phyloP scores from a whole-genome alignment of 2,329 filamentous ascomycete species.

The Cercospora zeae-maydis region DNA sequence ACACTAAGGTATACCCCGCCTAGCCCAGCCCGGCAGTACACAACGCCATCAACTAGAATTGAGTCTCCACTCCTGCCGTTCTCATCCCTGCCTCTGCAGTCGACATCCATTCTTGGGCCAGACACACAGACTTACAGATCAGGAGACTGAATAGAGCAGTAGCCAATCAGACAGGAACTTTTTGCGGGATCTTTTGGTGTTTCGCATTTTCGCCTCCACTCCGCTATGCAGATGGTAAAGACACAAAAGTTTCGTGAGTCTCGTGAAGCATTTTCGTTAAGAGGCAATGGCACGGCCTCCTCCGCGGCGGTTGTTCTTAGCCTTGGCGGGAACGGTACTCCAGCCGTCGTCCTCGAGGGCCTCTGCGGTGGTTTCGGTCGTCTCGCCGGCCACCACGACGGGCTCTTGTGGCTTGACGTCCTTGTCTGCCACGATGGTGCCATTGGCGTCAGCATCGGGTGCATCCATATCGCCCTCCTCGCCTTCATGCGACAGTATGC shows the following conservation, averaged over 20 bases:
- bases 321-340: slow-evolving; percentile 50
- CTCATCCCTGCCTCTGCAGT: neutral
- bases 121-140: neutral
- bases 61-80: neutral
- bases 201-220: neutral
- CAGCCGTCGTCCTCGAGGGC: slow-evolving; percentile 52
- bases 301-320: slow-evolving; percentile 44
- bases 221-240: slow-evolving; percentile 11
- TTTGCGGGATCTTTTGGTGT: neutral
- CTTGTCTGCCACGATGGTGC: slow-evolving; percentile 51
- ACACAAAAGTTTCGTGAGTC: slow-evolving; percentile 6
- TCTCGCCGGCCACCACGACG: slow-evolving; percentile 41
- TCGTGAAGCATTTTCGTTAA: slow-evolving; percentile 24
- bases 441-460: slow-evolving; percentile 49
- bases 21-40: neutral
- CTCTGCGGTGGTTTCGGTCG: slow-evolving; percentile 44
- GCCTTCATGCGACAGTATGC: slow-evolving; percentile 47
- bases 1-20: neutral
- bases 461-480: slow-evolving; percentile 43
- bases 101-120: neutral
- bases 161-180: neutral
- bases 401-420: slow-evolving; percentile 54
- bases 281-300: slow-evolving; percentile 48
- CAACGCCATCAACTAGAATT: neutral
- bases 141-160: neutral